These are phyloP conservation scores for Trichoderma sp. DNA, from an alignment of 2,329 filamentous ascomycete species.

Conservation along the genomic window DNA sequence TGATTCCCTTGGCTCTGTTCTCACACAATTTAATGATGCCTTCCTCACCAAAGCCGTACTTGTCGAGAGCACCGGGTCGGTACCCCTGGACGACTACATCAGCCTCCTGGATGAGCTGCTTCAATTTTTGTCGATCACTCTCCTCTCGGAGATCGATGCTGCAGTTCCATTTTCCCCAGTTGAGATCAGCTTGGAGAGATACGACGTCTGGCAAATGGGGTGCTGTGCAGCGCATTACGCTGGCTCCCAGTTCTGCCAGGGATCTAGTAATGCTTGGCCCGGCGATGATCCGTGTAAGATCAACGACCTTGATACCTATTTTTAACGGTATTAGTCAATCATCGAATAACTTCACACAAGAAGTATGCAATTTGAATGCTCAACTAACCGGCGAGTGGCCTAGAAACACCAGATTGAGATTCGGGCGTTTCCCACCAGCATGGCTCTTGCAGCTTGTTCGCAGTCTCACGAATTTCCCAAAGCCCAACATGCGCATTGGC, in stretches of 20 bases:
- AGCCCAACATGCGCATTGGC: slow-evolving; percentile 20
- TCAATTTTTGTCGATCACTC: slow-evolving; percentile 38
- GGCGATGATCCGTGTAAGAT: slow-evolving; percentile 36
- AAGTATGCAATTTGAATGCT: background rate
- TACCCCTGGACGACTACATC: slow-evolving; percentile 62
- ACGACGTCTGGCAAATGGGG: background rate
- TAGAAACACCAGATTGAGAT: background rate
- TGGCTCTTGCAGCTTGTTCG: slow-evolving; percentile 16
- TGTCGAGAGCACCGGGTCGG: slow-evolving; percentile 33
- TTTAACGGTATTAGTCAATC: background rate
- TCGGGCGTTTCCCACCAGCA: slow-evolving; percentile 16
- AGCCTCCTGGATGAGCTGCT: slow-evolving; percentile 43
- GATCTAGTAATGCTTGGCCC: background rate
- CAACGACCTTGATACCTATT: slow-evolving; percentile 46
- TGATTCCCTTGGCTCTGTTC: slow-evolving; percentile 20
- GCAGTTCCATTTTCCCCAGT: slow-evolving; percentile 59
- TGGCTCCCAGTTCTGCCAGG: slow-evolving; percentile 49
- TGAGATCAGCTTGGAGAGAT: slow-evolving; percentile 44
- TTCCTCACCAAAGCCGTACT: slow-evolving; percentile 7
- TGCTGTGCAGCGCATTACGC: slow-evolving; percentile 64
- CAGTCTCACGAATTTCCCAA: background rate
- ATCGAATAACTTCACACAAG: background rate
- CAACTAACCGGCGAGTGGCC: slow-evolving; percentile 35
- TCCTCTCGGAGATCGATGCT: slow-evolving; percentile 47
- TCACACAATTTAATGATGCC: background rate